Evolutionary conservation across 768 basidiomycete genomes (phyloP), one percentile per base, ranked within the genome.

Genomic region (Rhodocollybia butyracea): DNA sequence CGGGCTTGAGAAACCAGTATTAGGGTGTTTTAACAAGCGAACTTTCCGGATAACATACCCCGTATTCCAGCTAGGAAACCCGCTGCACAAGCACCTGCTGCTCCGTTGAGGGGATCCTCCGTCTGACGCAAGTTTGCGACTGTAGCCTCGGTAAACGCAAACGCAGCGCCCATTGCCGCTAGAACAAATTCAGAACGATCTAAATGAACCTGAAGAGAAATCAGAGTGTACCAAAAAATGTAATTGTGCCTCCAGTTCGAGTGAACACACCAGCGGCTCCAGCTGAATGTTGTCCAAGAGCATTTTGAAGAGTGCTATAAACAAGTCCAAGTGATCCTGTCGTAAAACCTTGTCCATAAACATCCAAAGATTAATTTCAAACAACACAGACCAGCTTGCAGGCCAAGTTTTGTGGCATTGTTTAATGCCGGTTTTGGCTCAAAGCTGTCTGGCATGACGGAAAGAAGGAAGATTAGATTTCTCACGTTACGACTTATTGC

Each of bases 31-130:
- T 31, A 66, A 60, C 26, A 46, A 32, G 54, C 36, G 21, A 41
- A 42, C 41, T 22, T 60, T 17, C 47, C 53, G 40, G 22, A 11
- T n/a, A n/a, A 72, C 81, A 38, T 63, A 93, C 91, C 80, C 76
- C 91, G 81, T 55, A 95, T 71, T 51, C 94, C 94, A 29, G 91
- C 91, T 59, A 96, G 73, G 73, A 96, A 93, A 43, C 94, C 94
- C 50, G 94, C 94, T 46, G 94, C 94, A 73, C 94, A 96, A 54
- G 89, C 94, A 53, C 90, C 94, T 50, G 84, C 83, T 43, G 87
- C 88, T 46, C 89, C 88, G 63, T 94, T 97, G 58, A 90, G 63
- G 39, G 87, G 77, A 67, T 98, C 95, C 59, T 92, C 79, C 60
- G 75, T 84, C 70, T 84, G 78, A 54, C 94, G 82, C 57, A 84